Base-by-base conservation (phyloP, 352 stramenopile genomes). In the Phytophthora palmivora region DNA sequence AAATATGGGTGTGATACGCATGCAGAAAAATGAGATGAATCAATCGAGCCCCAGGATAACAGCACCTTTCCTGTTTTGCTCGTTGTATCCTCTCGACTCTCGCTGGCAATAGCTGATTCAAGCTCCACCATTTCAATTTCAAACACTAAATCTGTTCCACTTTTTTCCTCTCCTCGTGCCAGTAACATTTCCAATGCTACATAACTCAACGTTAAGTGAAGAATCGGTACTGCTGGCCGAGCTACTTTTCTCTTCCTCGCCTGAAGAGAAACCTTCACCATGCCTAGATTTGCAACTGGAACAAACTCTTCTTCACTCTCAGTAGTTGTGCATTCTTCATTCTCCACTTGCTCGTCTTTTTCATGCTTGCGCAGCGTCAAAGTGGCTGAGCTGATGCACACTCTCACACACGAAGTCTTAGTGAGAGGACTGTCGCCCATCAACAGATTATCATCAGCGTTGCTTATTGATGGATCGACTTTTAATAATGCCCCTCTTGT, bases 1-100 rank as follows among this genome's bases (percentile, higher is more conserved):
- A 91, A 93, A 39, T 90, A 93, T n/a, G 84, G 84, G 34, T 93
- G 84, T 1, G 78, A 85, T 15, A 91, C 78, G 43, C 76, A 89
- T 26, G 86, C 75, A 4, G 63, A 74, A 44, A 88, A 78, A 24
- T 68, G 41, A 10, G 52, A 57, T 8, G 60, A 59, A 63, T 87
- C 75, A 33, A 74, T 48, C 9, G 65, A 74, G 5, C 79, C 79
- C 77, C 79, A 89, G 24, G 69, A 67, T 28, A 89, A 57, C 10
- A 82, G 49, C 21, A 51, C 63, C 16, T 60, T 36, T 22, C 62
- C 72, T 46, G 67, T 82, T 49, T 70, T 78, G 55, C 48, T 57
- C n/a, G 45, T 79, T 16, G 52, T 72, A 28, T 63, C 47, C n/a
- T 67, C 52, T 63, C 33, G 61, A 28, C 58, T 72, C 11, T 68